Conservation (phyloP, 768 basidiomycete genomes). For the Serendipita sp. region DNA sequence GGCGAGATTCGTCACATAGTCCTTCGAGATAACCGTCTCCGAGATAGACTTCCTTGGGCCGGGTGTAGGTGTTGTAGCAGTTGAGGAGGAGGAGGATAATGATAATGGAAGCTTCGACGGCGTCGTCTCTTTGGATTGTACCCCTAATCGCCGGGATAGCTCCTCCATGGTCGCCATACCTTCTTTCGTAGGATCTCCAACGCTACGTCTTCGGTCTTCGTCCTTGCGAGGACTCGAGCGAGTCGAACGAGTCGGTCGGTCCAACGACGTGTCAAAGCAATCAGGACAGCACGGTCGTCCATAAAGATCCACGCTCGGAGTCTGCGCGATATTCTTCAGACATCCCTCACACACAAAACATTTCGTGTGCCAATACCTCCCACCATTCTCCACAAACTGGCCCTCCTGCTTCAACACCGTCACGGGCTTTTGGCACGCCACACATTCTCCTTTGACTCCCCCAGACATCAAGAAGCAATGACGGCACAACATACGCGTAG, state of each 20-base stretch:
- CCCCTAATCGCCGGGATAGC: conserved; percentile 43
- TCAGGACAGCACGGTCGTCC: conserved; percentile 65
- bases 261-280: conserved; percentile 67
- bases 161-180: conserved; percentile 49
- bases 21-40: background rate
- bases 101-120: too few species aligned
- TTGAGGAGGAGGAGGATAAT: background rate
- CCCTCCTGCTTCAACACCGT: conserved; percentile 64
- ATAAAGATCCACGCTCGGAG: conserved; percentile 69
- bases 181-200: conserved; percentile 31
- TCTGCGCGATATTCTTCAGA: conserved; percentile 52
- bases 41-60: background rate
- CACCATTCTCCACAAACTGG: conserved; percentile 54
- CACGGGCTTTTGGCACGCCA: conserved; percentile 51
- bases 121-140: conserved; percentile 16
- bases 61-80: background rate
- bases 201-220: conserved; percentile 23
- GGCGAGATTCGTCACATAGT: background rate
- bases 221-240: conserved; percentile 17
- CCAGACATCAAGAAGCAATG: conserved; percentile 57
- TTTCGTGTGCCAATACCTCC: conserved; percentile 63
- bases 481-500: conserved; percentile 50
- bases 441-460: conserved; percentile 63
- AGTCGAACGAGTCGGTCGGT: conserved; percentile 26
- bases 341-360: conserved; percentile 70